phyloP scores from a whole-genome alignment of 2,329 filamentous ascomycete species.

The Dothidotthia symphoricarpi region DNA sequence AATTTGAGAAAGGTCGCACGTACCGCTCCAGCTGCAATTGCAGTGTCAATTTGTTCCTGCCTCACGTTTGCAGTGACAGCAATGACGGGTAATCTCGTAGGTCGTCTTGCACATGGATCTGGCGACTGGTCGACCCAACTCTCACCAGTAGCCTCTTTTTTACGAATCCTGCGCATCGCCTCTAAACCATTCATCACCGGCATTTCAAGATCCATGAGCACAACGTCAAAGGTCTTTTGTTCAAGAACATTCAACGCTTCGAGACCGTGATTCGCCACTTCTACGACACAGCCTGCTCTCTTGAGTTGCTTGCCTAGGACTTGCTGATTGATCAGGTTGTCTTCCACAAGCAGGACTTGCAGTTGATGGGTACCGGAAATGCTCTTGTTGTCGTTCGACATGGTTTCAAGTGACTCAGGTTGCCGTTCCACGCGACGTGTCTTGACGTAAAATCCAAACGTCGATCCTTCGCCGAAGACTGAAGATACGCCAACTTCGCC shows the following conservation, averaged over 20 bases:
- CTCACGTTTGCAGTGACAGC: constrained; percentile 42
- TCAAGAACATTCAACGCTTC: constrained; percentile 39
- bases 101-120: constrained; percentile 21
- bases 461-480: constrained; percentile 38
- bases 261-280: constrained; percentile 39
- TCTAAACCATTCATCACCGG: constrained; percentile 51
- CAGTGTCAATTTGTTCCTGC: constrained; percentile 37
- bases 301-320: constrained; percentile 39
- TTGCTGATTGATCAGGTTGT: constrained; percentile 43
- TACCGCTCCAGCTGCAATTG: constrained; percentile 37
- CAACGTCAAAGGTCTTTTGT: constrained; percentile 28
- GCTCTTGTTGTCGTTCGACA: too few species aligned
- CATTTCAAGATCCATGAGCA: constrained; percentile 56
- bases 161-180: constrained; percentile 49
- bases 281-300: constrained; percentile 33
- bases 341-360: constrained; percentile 39
- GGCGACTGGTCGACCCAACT: constrained; percentile 14
- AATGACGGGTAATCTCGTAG: constrained; percentile 33
- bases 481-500: constrained; percentile 49
- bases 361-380: constrained; percentile 11
- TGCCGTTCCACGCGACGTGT: constrained; percentile 24
- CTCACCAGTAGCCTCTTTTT: constrained; percentile 43
- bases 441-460: constrained; percentile 49
- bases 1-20: constrained; percentile 2
- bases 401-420: background rate